These are phyloP conservation scores for Colletotrichum noveboracense DNA, from an alignment of 2,329 filamentous ascomycete species.

Conservation along the genomic window DNA sequence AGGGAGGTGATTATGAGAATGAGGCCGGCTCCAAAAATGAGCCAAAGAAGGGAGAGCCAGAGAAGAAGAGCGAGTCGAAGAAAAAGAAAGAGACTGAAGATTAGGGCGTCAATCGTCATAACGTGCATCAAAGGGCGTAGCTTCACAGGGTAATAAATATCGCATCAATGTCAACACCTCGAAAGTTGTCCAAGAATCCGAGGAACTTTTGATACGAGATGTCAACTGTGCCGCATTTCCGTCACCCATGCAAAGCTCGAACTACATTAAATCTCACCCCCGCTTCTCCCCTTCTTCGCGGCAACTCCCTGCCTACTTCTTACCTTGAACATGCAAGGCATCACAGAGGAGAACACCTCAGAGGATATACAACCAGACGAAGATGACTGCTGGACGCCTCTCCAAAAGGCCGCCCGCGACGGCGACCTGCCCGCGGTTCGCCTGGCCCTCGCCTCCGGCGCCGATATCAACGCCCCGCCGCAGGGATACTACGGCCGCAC, in stretches of 20 bases:
- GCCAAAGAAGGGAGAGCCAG: conserved; percentile 30
- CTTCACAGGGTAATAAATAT: not conserved
- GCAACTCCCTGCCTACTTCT: not conserved
- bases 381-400: conserved; percentile 37
- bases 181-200: not conserved
- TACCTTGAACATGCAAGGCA: not conserved
- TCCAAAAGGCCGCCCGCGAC: conserved; percentile 36
- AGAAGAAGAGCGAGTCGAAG: conserved; percentile 29
- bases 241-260: not conserved
- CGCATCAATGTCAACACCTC: not conserved
- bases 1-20: conserved; percentile 45
- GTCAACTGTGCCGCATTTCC: not conserved
- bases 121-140: not conserved
- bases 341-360: not conserved
- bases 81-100: conserved; percentile 20
- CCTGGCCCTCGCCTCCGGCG: conserved; percentile 28
- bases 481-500: conserved; percentile 39
- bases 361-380: conserved; percentile 10
- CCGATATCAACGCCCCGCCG: conserved; percentile 36
- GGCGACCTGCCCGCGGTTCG: conserved; percentile 32
- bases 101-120: not conserved
- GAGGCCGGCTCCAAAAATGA: conserved; percentile 44
- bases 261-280: not conserved
- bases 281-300: not conserved
- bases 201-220: not conserved